Base-by-base conservation (phyloP, 257 asterid genomes). In the Ballota nigra region DNA sequence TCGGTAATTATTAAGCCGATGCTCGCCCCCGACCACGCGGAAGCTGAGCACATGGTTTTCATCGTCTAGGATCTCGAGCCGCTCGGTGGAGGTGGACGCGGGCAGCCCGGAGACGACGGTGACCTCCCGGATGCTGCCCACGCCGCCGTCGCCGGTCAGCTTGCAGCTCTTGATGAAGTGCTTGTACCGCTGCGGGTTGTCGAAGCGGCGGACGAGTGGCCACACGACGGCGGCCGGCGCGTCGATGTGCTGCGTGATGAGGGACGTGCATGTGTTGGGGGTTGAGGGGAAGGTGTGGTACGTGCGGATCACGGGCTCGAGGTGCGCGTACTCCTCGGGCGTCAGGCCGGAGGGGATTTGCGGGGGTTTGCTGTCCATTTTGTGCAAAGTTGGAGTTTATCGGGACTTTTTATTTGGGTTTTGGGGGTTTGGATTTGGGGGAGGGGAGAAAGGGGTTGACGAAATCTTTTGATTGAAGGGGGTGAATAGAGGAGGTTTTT, bases 1-100 rank as follows among this genome's bases (percentile, higher is more conserved):
- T 0, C 88, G 78, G 67, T 93, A 93, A 33, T 91, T 91, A 38
- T 86, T 89, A 57, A 93, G 75, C 49, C 98, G 69, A 38, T 93
- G 98, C 55, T 93, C 98, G 13, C 98, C 98, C 15, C 97, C 98
- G 3, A 93, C 94, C 0, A 91, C 98, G 6, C 92, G 71, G 63
- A 93, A 93, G 69, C 97, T 91, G 64, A 93, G 60, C 3, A 93
- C 68, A 51, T 82, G 94, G 40, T 75, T 82, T 4, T 76, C 80
- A 47, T 93, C 98, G 65, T 90, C 98, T 49, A 93, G 77, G 63
- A 93, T 88, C 79, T 93, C 97, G 8, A 93, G 86, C 55, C 94
- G 84, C 80, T 93, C 98, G 10, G 98, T 93, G 70, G 96, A 87
- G 28, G 96, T 89, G 7, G 97, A 81, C 8, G 98, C 98, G 24